phyloP scores from a whole-genome alignment of 2,329 filamentous ascomycete genomes.

The Fusarium cyanostomum region DNA sequence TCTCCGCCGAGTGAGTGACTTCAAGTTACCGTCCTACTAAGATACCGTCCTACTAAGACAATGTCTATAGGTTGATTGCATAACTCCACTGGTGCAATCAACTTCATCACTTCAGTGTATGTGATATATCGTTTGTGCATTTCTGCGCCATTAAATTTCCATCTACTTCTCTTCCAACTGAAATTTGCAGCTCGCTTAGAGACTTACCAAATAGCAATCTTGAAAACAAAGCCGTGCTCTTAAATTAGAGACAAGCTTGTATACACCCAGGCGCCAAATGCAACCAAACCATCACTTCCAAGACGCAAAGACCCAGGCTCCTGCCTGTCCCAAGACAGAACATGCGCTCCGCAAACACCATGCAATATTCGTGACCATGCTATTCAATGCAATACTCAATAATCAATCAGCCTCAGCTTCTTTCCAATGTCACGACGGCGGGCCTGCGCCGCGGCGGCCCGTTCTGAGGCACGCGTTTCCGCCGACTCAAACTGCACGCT shows the following conservation, averaged over 20 bases:
- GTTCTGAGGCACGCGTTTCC: slow-evolving; percentile 65
- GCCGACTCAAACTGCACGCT: slow-evolving; percentile 62
- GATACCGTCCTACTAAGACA: too few relatives aligned
- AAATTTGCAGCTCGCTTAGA: not conserved
- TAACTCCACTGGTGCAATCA: not conserved
- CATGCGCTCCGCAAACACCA: slow-evolving; percentile 30
- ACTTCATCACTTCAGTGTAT: not conserved
- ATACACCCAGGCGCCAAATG: not conserved
- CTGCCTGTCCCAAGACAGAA: slow-evolving; percentile 13
- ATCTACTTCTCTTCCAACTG: not conserved
- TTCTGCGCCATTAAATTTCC: not conserved
- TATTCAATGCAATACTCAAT: slow-evolving; percentile 54
- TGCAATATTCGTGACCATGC: slow-evolving; percentile 21
- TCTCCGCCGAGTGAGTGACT: too few relatives aligned
- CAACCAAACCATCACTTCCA: not conserved
- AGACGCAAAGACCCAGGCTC: not conserved
- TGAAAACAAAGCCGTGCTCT: not conserved
- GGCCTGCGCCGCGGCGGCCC: slow-evolving; percentile 67
- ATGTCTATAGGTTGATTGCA: too few relatives aligned
- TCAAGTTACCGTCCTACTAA: too few relatives aligned
- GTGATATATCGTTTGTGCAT: not conserved
- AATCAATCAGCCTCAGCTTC: slow-evolving; percentile 76
- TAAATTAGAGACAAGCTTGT: not conserved
- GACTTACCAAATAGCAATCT: not conserved
- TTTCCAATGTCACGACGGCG: slow-evolving; percentile 76